These are phyloP conservation scores for Leishmania amazonensis DNA, from an alignment of 208 protist species.

Conservation along the genomic window DNA sequence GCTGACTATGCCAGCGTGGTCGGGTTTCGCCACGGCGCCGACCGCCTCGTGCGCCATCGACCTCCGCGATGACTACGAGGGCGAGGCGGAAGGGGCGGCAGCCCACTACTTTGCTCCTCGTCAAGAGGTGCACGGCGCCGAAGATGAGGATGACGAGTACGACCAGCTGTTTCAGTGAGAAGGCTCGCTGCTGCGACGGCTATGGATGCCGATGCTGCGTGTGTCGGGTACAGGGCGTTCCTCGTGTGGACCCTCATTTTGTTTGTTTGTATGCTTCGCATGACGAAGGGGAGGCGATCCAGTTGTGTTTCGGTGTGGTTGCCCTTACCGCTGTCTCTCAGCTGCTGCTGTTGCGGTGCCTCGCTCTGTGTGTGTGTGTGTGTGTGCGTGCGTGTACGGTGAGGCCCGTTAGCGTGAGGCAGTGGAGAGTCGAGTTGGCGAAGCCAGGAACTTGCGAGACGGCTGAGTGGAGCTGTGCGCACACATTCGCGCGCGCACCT, in stretches of 20 bases:
- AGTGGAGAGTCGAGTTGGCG: background rate
- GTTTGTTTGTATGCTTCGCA: background rate
- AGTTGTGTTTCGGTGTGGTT: background rate
- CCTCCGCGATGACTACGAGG: constrained; percentile 31
- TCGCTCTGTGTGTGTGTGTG: background rate
- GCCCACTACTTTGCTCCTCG: constrained; percentile 50
- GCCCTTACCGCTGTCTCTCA: background rate
- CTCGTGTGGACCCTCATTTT: background rate
- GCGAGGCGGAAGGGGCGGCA: constrained; percentile 36
- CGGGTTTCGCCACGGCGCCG: background rate
- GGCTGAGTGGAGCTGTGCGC: background rate
- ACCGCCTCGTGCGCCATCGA: constrained; percentile 8
- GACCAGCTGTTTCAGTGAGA: constrained; percentile 34
- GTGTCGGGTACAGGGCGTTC: background rate
- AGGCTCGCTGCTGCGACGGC: background rate
- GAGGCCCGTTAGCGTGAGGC: background rate
- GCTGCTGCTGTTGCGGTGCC: background rate
- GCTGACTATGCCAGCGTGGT: constrained; percentile 11
- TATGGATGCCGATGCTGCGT: background rate
- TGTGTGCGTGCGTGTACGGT: background rate
- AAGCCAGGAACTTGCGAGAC: background rate
- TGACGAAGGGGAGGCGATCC: background rate
- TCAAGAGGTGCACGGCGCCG: constrained; percentile 26
- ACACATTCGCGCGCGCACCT: background rate
- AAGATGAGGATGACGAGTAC: constrained; percentile 42